A percentile compares a stretch with the other conserved stretches of the same genome.
phyloP scores from a whole-genome alignment of 1,284 basidiomycete genomes.

The Cryptococcus sp. region DNA sequence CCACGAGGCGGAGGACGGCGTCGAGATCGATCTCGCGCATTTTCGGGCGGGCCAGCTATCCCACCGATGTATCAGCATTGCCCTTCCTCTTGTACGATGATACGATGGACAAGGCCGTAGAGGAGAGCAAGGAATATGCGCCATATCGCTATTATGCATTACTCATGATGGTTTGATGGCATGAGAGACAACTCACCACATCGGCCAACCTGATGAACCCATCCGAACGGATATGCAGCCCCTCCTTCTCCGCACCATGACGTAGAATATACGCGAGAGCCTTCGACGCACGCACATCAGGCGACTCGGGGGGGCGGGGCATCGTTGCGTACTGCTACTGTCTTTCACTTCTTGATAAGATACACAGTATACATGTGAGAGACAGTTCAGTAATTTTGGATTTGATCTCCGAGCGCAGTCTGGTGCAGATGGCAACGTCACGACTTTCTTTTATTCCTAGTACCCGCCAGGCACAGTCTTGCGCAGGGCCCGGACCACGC shows the following conservation, averaged over 20 bases:
- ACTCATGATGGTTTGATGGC: too few relatives aligned
- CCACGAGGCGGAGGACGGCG: slow-evolving; percentile 70
- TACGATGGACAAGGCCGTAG: neutral
- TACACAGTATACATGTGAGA: too few relatives aligned
- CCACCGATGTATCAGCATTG: neutral
- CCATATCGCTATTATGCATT: too few relatives aligned
- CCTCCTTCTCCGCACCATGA: slow-evolving; percentile 77
- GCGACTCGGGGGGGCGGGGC: slow-evolving; percentile 53
- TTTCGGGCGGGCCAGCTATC: slow-evolving; percentile 61
- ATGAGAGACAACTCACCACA: slow-evolving; percentile 61
- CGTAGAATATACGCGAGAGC: slow-evolving; percentile 80
- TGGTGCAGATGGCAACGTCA: neutral
- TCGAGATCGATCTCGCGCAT: slow-evolving; percentile 61
- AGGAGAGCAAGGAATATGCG: too few relatives aligned
- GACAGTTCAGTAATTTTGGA: too few relatives aligned
- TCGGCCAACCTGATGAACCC: slow-evolving; percentile 75
- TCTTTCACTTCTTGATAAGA: too few relatives aligned
- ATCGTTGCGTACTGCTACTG: slow-evolving; percentile 13
- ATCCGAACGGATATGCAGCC: slow-evolving; percentile 71
- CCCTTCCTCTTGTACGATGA: neutral
- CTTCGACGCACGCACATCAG: slow-evolving; percentile 65
- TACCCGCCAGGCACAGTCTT: neutral
- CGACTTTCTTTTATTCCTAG: neutral
- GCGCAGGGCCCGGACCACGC: too few relatives aligned
- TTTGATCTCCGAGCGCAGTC: neutral